Evolutionary conservation across 345 rosid genomes (phyloP).

Genomic region (Ricinus communis): DNA sequence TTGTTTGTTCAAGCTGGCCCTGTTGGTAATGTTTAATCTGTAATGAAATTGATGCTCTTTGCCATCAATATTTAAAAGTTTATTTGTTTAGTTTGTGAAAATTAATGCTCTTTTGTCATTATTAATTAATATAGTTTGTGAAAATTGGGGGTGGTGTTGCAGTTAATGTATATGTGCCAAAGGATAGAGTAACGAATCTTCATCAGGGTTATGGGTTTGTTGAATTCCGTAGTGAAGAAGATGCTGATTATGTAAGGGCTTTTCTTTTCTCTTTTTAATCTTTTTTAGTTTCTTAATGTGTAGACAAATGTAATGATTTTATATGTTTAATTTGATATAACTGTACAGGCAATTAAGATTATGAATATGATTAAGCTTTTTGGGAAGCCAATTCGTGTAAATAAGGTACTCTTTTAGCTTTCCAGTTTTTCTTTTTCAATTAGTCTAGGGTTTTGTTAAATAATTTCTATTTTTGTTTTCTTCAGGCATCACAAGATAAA

Average conservation of each 20-base stretch:
- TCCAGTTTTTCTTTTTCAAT: background rate
- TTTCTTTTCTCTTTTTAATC: background rate
- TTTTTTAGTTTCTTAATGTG: too few species aligned
- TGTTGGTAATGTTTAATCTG: slow-evolving; percentile 56
- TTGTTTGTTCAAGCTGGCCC: slow-evolving; percentile 97
- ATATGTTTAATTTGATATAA: background rate
- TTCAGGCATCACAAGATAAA: slow-evolving; percentile 96
- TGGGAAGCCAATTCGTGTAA: slow-evolving; percentile 94
- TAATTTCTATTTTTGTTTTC: background rate
- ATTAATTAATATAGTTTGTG: background rate
- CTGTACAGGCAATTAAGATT: slow-evolving; percentile 82
- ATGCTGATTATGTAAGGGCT: slow-evolving; percentile 85
- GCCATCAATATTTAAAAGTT: too few species aligned
- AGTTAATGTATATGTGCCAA: slow-evolving; percentile 96
- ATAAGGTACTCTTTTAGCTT: slow-evolving; percentile 62
- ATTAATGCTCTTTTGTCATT: background rate
- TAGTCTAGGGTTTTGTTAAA: background rate
- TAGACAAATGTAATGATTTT: too few species aligned
- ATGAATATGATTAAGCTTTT: slow-evolving; percentile 95
- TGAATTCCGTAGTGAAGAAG: slow-evolving; percentile 92
- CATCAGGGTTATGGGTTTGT: slow-evolving; percentile 95
- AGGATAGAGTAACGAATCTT: slow-evolving; percentile 93
- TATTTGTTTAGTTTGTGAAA: background rate
- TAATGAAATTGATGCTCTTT: too few species aligned
- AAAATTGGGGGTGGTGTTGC: too few species aligned